Evolutionary conservation across 2,329 filamentous ascomycete genomes (phyloP), one percentile per base, ranked within the genome.

Genomic region (Ilyonectria sp.): DNA sequence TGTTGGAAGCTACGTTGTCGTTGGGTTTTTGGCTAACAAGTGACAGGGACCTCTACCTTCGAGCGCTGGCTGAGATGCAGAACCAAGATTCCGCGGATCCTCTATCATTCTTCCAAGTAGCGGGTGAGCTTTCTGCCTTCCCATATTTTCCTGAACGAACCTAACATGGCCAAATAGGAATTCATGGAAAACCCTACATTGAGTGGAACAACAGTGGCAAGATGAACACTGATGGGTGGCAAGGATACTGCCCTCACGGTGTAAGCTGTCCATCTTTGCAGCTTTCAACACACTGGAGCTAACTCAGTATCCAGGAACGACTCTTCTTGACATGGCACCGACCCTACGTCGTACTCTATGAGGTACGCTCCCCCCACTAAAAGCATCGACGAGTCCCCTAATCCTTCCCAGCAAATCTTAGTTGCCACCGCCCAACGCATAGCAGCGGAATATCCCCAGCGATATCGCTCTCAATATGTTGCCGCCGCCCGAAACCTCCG

Each of bases 291-390:
- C n/a, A 37, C 40, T 13, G 43, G 56, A 63, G 23, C 56, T 65
- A 26, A 66, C 62, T 31, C 49, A n/a, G 33, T 5, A 50, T 23
- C 17, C 46, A 86, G 86, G 84, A 87, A 74, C 77, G 81, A n/a
- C 74, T 85, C 26, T 87, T 89, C 69, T 73, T 83, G 7, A 77
- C 84, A 19, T 90, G 87, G 88, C 88, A 91, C 75, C 85, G 87
- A 6, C 84, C 87, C 4, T 90, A 86, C 65, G 73, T 89, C 47
- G 79, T 84, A 8, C 79, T 90, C 6, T 89, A 82, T 63, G 88
- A 90, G 81, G 86, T 87, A 77, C 11, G 77, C 65, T 21, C 19
- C 29, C 26, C 17, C 37, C 21, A 31, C 19, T 50, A 29, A 23
- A 19, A 35, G n/a, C 31, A 56, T 50, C 23, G n/a, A 35, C 4